Evolutionary conservation across 2,329 filamentous ascomycete genomes (phyloP).

Genomic region (Lojkania enalia): DNA sequence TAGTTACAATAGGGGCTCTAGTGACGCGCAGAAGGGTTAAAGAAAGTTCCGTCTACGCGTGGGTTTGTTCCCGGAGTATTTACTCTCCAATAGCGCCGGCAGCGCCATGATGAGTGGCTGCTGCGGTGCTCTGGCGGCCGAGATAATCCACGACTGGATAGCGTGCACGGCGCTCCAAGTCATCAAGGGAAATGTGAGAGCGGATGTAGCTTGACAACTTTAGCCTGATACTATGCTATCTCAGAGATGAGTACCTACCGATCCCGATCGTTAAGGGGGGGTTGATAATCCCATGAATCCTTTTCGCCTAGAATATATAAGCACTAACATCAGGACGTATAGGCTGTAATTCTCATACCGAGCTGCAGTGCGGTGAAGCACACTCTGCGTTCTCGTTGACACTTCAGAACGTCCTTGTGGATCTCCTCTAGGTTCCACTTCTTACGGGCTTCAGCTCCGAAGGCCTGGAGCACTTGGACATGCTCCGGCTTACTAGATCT

Average conservation of each 20-base stretch:
- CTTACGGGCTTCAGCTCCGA: conserved; percentile 70
- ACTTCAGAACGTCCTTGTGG: conserved; percentile 71
- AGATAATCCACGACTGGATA: conserved; percentile 62
- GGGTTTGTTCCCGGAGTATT: no score
- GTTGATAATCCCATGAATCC: conserved; percentile 85
- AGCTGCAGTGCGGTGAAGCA: conserved; percentile 79
- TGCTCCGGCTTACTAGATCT: conserved; percentile 44
- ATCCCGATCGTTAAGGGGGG: conserved; percentile 67
- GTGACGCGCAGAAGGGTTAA: not conserved
- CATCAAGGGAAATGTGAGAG: conserved; percentile 77
- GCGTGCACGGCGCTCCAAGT: conserved; percentile 74
- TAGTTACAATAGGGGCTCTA: no score
- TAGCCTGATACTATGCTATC: no score
- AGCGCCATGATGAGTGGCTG: conserved; percentile 38
- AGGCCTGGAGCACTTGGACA: conserved; percentile 57
- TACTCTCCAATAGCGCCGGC: conserved; percentile 43
- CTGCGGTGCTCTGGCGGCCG: conserved; percentile 43
- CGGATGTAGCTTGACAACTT: conserved; percentile 72
- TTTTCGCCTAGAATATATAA: conserved; percentile 25
- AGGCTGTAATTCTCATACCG: no score
- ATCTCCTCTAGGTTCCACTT: conserved; percentile 84
- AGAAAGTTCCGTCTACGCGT: not conserved
- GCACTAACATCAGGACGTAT: no score
- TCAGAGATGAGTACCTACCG: conserved; percentile 55
- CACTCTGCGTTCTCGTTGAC: conserved; percentile 76